Percentiles rank a stretch among this genome's conserved stretches.
Evolutionary conservation across 2,329 filamentous ascomycete genomes (phyloP).

Genomic region (Colletotrichum gloeosporioides): DNA sequence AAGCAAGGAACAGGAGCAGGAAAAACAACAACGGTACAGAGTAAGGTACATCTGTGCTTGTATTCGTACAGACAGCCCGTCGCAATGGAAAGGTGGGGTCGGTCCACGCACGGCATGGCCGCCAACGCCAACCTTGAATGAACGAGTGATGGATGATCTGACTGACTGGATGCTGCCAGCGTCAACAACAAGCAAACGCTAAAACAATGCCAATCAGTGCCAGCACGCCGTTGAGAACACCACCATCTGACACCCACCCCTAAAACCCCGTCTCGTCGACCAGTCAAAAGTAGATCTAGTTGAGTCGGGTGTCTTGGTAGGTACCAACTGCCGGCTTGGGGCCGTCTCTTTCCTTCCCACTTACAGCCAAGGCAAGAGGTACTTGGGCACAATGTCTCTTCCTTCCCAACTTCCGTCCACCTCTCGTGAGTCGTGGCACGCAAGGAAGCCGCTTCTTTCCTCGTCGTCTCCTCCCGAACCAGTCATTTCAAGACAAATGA

Average conservation of each 20-base stretch:
- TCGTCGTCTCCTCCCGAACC: not conserved
- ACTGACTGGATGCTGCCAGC: not conserved
- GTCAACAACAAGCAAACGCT: not conserved
- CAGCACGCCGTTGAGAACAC: not conserved
- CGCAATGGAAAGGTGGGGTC: not conserved
- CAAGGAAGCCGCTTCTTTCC: not conserved
- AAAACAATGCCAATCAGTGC: not conserved
- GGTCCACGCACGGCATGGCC: not conserved
- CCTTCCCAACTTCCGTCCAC: not conserved
- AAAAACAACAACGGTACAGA: not conserved
- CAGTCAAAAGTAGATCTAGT: not conserved
- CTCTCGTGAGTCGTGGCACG: not conserved
- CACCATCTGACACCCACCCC: not conserved
- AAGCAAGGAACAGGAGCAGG: not conserved
- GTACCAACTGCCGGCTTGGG: not conserved
- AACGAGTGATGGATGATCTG: not conserved
- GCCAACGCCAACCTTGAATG: not conserved
- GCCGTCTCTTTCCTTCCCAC: not conserved
- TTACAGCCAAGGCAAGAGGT: not conserved
- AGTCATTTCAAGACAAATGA: not conserved
- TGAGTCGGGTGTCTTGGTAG: not conserved
- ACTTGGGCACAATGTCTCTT: not conserved
- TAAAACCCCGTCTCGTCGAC: not conserved
- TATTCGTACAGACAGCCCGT: not conserved
- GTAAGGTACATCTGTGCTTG: too few relatives aligned